Base-by-base conservation (phyloP, 257 asterid species). In the Ligustrum vulgare region DNA sequence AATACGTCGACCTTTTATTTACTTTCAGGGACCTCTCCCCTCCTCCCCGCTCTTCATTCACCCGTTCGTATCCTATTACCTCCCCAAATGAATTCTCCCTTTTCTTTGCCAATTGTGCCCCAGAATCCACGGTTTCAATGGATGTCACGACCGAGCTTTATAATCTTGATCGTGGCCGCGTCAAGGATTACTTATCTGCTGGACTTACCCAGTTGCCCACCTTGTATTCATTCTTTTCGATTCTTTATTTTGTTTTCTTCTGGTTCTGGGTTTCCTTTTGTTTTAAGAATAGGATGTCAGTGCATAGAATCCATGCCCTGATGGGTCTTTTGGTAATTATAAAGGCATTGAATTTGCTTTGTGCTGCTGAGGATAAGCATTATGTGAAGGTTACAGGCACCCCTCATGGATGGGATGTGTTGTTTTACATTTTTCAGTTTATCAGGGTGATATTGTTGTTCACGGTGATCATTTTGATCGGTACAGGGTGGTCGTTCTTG, bases 371-470 rank as follows among this genome's bases (percentile, higher is more conserved):
- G 88, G 96, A 95, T 79, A 93, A 93, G 81, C 99, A 95, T 75
- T 95, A 87, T 36, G 97, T 95, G 80, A 95, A 95, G 89, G 93
- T 85, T 72, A 91, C 97, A 0, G 99, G 99, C 77, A 93, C 97
- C 47, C 96, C 98, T 9, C 99, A 95, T 35, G 99, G 97, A 43
- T 95, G 99, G 98, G 97, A 95, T 86, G 97, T 92, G 69, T 77
- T 93, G 94, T 93, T 95, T 73, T 95, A 95, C 86, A 84, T 93
- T 58, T 95, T 95, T 79, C 99, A 92, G 92, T 91, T 88, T 60
- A 84, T 95, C 62, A 88, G 98, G 77, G 97, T 91, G 54, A 89
- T 91, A 51, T 80, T 93, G 86, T 80, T 93, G 89, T 93, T 91
- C 67, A 93, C 97, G 6, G 97, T 93, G 75, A 91, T 93, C 51